Evolutionary conservation across 805 yeast genomes (phyloP).

Genomic region (Lipomyces oligophaga): DNA sequence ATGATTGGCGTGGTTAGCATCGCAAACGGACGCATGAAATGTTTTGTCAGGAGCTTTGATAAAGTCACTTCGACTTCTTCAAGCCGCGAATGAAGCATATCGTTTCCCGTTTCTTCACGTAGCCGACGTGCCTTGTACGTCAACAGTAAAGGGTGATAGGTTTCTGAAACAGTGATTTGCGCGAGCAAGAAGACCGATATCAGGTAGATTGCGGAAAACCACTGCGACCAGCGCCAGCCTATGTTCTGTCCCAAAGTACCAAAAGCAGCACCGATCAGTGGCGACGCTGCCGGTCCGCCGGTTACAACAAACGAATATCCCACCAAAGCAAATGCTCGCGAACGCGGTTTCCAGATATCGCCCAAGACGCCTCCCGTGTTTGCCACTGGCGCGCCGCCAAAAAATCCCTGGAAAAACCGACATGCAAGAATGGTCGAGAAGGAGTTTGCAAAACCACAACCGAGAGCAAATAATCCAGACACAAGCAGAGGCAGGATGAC

Average conservation of each 20-base stretch:
- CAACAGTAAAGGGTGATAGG: slow-evolving; percentile 48
- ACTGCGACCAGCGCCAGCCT: slow-evolving; percentile 62
- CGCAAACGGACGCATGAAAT: slow-evolving; percentile 74
- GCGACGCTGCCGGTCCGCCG: slow-evolving; percentile 45
- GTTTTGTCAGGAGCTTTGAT: slow-evolving; percentile 64
- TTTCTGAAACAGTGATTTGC: slow-evolving; percentile 37
- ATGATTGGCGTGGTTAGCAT: slow-evolving; percentile 58
- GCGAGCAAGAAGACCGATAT: slow-evolving; percentile 40
- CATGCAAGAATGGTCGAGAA: slow-evolving; percentile 48
- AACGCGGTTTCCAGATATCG: slow-evolving; percentile 50
- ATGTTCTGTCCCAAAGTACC: slow-evolving; percentile 41
- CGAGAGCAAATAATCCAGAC: slow-evolving; percentile 46
- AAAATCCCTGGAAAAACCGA: slow-evolving; percentile 57
- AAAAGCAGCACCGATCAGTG: slow-evolving; percentile 49
- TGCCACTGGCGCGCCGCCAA: slow-evolving; percentile 59
- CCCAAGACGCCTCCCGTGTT: slow-evolving; percentile 59
- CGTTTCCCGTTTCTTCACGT: slow-evolving; percentile 75
- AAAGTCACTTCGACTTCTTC: slow-evolving; percentile 75
- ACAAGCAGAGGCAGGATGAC: slow-evolving; percentile 44
- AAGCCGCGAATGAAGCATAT: slow-evolving; percentile 84
- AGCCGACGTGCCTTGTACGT: slow-evolving; percentile 61
- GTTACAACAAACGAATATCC: slow-evolving; percentile 49
- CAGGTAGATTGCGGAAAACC: slow-evolving; percentile 48
- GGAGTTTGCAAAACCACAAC: slow-evolving; percentile 49
- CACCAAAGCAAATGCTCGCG: slow-evolving; percentile 55